Conservation (phyloP, 78 protist genomes). For the Dictyostelium firmibasis region DNA sequence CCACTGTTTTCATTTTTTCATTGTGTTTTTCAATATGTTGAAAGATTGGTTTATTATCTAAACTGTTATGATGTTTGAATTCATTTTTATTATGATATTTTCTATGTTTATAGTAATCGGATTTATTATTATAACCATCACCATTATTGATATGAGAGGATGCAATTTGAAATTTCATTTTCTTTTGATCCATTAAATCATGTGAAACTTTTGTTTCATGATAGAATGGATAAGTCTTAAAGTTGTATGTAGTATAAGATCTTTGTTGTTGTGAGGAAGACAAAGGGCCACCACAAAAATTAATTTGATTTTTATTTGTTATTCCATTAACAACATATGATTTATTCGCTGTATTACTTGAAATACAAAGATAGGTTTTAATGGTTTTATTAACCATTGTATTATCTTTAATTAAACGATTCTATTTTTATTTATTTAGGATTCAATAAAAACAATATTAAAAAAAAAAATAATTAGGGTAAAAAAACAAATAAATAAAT, state of each 20-base stretch:
- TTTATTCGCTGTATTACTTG: not conserved
- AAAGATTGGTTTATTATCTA: constrained; percentile 23
- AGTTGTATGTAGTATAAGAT: not conserved
- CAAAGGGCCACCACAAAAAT: too few species aligned
- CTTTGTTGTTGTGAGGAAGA: not conserved
- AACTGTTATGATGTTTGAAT: not conserved
- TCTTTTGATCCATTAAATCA: not conserved
- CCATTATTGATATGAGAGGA: not conserved
- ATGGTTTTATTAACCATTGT: not conserved
- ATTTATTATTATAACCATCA: not conserved
- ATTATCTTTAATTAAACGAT: not conserved
- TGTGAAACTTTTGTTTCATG: not conserved
- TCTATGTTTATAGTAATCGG: not conserved
- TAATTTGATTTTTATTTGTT: not conserved
- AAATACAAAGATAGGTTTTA: not conserved
- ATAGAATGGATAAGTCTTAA: not conserved
- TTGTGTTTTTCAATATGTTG: not conserved
- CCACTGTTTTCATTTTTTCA: not conserved
- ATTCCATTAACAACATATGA: not conserved
- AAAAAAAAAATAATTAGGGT: too few species aligned
- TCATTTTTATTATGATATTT: not conserved
- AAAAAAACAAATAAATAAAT: too few species aligned
- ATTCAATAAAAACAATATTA: too few species aligned
- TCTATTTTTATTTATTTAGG: not conserved
- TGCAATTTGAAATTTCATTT: not conserved